Base-by-base conservation (phyloP, 768 basidiomycete species). In the Hypholoma sublateritium region DNA sequence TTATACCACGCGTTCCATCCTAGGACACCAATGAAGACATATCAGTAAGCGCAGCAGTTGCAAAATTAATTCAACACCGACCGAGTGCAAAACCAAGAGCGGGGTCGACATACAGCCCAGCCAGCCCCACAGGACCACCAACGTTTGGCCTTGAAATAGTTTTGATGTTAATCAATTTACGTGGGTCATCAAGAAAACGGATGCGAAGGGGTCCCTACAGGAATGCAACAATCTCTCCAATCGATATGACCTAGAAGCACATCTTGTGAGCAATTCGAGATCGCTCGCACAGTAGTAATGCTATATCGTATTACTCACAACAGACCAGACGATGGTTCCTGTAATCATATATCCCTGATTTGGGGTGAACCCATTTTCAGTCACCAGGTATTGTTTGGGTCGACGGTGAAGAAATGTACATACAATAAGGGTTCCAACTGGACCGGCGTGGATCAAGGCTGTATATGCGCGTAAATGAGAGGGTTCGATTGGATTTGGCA, bases 71-170 rank as follows among this genome's bases (percentile, higher is more conserved):
- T 62, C 66, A 72, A 45, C 65, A 66, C 66, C 64, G 73, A 32
- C 76, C 77, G 49, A 76, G 61, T 21, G 74, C 70, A 53, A 74
- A 74, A 5, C 71, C 72, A 39, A 70, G 62, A 2, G 70, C 70
- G 14, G 71, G 73, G 57, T 75, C 74, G 21, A 75, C 67, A 46
- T 72, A 73, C 5, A 71, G 64, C 9, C 64, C 53, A 3, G 67
- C 63, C 13, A 68, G 61, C 25, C 65, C 66, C 25, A 67, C 65
- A 50, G 69, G 69, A 1, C 66, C 65, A 50, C 64, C 62, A 7
- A 68, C 69, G 19, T 66, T 66, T 22, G 69, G 67, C 34, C 65
- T 67, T 47, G 41, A 64, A 22, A 63, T n/a, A 7, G 21, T 28
- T 32, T 21, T 12, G 13, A 3, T 13, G 39, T 25, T 17, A 43